Evolutionary conservation across 208 protist species (phyloP).

Genomic region (Wallacemonas rigidus): DNA sequence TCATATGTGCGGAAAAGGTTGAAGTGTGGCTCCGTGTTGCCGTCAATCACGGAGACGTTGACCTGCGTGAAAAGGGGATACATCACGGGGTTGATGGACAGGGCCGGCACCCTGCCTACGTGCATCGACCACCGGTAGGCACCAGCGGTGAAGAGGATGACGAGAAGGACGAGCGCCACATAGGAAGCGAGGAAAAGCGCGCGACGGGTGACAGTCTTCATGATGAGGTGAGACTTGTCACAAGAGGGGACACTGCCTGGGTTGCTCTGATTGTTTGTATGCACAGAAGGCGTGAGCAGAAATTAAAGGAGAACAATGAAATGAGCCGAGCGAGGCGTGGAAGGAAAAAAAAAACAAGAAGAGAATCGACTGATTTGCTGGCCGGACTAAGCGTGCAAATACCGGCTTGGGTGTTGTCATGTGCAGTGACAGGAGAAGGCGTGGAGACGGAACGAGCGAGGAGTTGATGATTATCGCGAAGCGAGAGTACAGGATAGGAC

Average conservation of each 20-base stretch:
- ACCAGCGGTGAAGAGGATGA: conserved; percentile 31
- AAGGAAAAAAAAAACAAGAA: too few species aligned
- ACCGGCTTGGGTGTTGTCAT: too few species aligned
- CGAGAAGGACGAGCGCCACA: conserved; percentile 29
- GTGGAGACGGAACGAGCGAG: too few species aligned
- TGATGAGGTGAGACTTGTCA: background rate
- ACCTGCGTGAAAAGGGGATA: conserved; percentile 50
- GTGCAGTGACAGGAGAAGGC: too few species aligned
- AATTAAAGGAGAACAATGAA: background rate
- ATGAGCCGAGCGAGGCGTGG: background rate
- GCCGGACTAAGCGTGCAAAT: too few species aligned
- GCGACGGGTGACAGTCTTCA: background rate
- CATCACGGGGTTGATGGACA: conserved; percentile 54
- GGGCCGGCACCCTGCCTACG: conserved; percentile 44
- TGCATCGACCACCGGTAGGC: conserved; percentile 54
- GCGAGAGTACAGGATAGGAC: too few species aligned
- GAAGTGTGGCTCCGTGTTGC: conserved; percentile 53
- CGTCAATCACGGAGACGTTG: conserved; percentile 26
- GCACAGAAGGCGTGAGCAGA: too few species aligned
- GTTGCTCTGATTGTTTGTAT: too few species aligned
- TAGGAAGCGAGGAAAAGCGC: conserved; percentile 21
- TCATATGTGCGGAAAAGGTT: conserved; percentile 66
- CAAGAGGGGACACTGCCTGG: too few species aligned
- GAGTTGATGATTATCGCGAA: too few species aligned
- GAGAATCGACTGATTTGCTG: too few species aligned